Conservation (phyloP, 176 grass and related monocot species). For the Calamus simplicifolius region DNA sequence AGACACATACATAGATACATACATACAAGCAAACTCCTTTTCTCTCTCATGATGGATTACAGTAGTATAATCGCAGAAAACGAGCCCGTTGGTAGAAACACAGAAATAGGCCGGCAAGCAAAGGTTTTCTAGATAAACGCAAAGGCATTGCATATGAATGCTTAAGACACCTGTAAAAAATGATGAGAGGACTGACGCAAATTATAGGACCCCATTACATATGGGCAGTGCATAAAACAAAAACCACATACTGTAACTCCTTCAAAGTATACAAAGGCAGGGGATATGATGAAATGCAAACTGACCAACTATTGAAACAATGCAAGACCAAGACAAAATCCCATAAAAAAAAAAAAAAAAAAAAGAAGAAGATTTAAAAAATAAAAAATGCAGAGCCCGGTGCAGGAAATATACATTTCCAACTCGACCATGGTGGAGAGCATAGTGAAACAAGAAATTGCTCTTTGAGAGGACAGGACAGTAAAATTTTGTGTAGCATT, state of each 20-base stretch:
- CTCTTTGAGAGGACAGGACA: neutral
- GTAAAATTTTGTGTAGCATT: neutral
- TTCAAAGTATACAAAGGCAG: neutral
- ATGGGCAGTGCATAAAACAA: conserved; percentile 1
- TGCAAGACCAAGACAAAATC: conserved; percentile 10
- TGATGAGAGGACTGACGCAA: neutral
- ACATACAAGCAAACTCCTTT: no score
- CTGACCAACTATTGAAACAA: neutral
- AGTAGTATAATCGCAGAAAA: no score
- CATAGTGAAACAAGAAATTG: neutral
- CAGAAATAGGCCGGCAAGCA: no score
- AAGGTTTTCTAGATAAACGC: no score
- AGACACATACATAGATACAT: no score
- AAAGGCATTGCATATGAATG: no score
- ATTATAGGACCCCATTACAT: conserved; percentile 1
- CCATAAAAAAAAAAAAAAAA: conserved; percentile 4
- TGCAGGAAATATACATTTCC: neutral
- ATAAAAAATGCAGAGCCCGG: neutral
- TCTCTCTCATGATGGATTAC: no score
- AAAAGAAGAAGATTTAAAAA: neutral
- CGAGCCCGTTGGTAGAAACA: no score
- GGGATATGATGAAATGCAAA: conserved; percentile 4
- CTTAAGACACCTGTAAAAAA: no score
- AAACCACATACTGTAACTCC: neutral
- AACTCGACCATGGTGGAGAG: neutral